These are phyloP conservation scores for Coniochaeta hoffmannii DNA, from an alignment of 2,329 filamentous ascomycete genomes.

Conservation along the genomic window DNA sequence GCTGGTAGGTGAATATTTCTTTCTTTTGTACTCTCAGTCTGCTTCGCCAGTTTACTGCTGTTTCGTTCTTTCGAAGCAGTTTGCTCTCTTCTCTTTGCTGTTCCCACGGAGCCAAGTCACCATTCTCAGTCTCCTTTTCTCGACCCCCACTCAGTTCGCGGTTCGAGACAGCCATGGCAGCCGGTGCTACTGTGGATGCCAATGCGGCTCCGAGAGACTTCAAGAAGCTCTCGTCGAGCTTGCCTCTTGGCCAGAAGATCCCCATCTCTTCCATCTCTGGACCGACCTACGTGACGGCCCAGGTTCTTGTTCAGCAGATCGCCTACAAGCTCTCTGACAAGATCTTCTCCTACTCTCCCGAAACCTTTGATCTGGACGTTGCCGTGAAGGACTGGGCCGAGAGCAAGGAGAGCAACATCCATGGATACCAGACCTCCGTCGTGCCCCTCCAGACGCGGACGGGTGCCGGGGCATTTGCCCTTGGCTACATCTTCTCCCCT, in stretches of 20 bases:
- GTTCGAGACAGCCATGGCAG: background rate
- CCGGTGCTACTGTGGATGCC: background rate
- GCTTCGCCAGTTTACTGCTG: background rate
- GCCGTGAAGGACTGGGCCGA: slow-evolving; percentile 73
- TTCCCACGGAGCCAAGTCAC: background rate
- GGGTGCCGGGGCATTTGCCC: slow-evolving; percentile 82
- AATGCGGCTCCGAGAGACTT: slow-evolving; percentile 13
- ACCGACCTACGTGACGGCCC: slow-evolving; percentile 86
- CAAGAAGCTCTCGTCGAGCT: slow-evolving; percentile 39
- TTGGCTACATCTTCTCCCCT: slow-evolving; percentile 96
- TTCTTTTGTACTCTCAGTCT: background rate
- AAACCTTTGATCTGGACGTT: slow-evolving; percentile 83
- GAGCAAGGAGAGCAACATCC: slow-evolving; percentile 66
- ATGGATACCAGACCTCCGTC: slow-evolving; percentile 72
- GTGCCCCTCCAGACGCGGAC: slow-evolving; percentile 78
- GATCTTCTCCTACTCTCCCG: slow-evolving; percentile 93
- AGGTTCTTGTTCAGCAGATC: slow-evolving; percentile 91
- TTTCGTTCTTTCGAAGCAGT: slow-evolving; percentile 12
- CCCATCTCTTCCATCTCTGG: slow-evolving; percentile 61
- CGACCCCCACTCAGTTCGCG: background rate
- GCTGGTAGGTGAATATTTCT: slow-evolving; percentile 1
- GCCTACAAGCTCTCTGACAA: slow-evolving; percentile 94
- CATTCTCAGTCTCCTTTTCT: background rate
- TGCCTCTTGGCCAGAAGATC: slow-evolving; percentile 51
- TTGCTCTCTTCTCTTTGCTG: background rate